A percentile compares a stretch with the other conserved stretches of the same genome.
phyloP scores from a whole-genome alignment of 495 filamentous ascomycete species.

The Aspergillus carlsbadensis region DNA sequence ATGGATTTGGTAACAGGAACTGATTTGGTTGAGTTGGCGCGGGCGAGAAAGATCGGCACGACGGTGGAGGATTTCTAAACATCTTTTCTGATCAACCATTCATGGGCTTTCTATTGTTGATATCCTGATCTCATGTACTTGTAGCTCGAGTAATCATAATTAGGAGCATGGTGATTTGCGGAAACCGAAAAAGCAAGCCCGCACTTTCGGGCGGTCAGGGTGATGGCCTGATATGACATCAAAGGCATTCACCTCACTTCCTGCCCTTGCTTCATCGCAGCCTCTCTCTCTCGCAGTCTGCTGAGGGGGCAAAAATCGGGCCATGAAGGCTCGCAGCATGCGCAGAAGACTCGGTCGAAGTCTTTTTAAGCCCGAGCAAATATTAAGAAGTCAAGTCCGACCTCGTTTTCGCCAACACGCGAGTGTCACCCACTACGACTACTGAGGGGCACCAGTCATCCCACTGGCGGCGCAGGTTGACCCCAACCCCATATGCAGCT shows the following conservation, averaged over 20 bases:
- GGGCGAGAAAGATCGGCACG: constrained; percentile 69
- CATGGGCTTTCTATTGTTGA: constrained; percentile 1
- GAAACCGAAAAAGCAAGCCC: background rate
- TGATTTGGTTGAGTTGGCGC: constrained; percentile 72
- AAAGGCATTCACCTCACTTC: background rate
- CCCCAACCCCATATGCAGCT: constrained; percentile 3
- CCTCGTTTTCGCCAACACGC: background rate
- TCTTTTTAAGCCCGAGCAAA: background rate
- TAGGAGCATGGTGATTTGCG: constrained; percentile 5
- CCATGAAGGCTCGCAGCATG: background rate
- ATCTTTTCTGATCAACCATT: background rate
- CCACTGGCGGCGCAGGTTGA: constrained; percentile 11
- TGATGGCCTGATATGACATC: constrained; percentile 8
- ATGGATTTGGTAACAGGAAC: constrained; percentile 64
- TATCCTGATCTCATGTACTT: background rate
- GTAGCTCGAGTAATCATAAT: background rate
- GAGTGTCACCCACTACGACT: background rate
- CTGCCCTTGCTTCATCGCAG: background rate
- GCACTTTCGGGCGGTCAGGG: background rate
- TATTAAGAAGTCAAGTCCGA: background rate
- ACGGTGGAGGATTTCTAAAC: constrained; percentile 56
- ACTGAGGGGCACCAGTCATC: constrained; percentile 19
- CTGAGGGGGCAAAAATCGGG: background rate
- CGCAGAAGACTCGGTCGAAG: background rate
- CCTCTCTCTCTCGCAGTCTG: background rate